Base-by-base conservation (phyloP, 306 rosid genomes). In the Inga leiocalycina region DNA sequence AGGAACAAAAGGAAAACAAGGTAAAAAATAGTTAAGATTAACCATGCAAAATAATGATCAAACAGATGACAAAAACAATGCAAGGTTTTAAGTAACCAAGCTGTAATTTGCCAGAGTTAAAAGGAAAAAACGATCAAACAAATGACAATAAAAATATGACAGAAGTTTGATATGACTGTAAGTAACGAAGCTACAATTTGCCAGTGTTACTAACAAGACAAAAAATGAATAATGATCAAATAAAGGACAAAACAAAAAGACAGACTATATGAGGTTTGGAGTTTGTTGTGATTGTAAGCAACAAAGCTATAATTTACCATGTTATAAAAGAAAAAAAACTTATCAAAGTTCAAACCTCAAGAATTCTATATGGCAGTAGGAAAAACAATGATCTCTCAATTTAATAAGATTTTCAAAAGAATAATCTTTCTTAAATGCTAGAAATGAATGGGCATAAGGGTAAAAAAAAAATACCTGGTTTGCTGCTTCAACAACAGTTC, bases 401-500 rank as follows among this genome's bases (percentile, higher is more conserved):
- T 52, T 11, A 30, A 80, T 73, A 34, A 49, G 19, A 80, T 70
- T 79, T 73, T 44, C 34, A 77, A 80, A 37, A 76, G 20, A 75
- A 72, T 27, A 64, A 3, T 32, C 61, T 46, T 75, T 66, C 77
- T 51, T 10, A 84, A 80, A 13, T 69, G 44, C 70, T 66, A 68
- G 51, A 76, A 79, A 30, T 52, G 68, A 80, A 75, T 54, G 27
- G 15, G 34, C 35, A 20, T 77, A 71, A 71, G 46, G 78, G 41
- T 43, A 24, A 24, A 24, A 34, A 34, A 70, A 39, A 65, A 64
- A 80, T 89, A 95, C 98, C 97, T 89, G 85, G 66, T 75, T 88
- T 46, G 89, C 81, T 48, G 89, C 90, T 73, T 92, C 95, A 77
- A 87, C 89, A 87, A 86, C 90, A 0, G 92, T 84, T 78, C 97